Evolutionary conservation across 2,329 filamentous ascomycete genomes (phyloP).

Genomic region (Exophiala calicioides): DNA sequence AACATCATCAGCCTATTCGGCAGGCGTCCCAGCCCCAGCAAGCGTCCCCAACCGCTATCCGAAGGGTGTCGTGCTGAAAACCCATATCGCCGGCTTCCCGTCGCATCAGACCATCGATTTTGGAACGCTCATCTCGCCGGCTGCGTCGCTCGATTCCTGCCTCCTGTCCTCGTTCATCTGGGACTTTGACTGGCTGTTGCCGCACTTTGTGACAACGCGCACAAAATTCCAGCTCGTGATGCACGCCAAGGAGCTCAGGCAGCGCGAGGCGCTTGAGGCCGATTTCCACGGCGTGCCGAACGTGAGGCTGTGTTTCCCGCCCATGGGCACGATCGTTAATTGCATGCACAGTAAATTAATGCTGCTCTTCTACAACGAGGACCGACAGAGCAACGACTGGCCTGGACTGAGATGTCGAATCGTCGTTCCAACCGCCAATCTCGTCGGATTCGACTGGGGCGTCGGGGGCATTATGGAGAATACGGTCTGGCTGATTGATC

Average conservation of each 20-base stretch:
- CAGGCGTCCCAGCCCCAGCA: too few species aligned
- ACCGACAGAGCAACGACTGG: conserved; percentile 1
- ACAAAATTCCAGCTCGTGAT: conserved; percentile 68
- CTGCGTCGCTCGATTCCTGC: conserved; percentile 73
- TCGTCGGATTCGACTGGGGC: conserved; percentile 86
- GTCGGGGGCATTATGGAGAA: conserved; percentile 83
- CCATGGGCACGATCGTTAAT: conserved; percentile 68
- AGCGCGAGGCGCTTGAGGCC: conserved; percentile 40
- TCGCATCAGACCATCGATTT: conserved; percentile 43
- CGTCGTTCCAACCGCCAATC: conserved; percentile 83
- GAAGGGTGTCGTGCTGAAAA: conserved; percentile 73
- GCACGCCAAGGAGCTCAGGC: conserved; percentile 56
- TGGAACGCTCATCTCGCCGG: conserved; percentile 79
- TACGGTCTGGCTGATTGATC: conserved; percentile 88
- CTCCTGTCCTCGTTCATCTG: conserved; percentile 86
- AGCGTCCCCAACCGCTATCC: conserved; percentile 47
- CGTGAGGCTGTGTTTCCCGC: conserved; percentile 75
- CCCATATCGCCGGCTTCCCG: conserved; percentile 67
- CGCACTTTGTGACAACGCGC: conserved; percentile 63
- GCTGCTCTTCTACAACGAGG: conserved; percentile 70
- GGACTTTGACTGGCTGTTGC: conserved; percentile 77
- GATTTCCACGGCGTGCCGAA: conserved; percentile 49
- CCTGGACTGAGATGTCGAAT: conserved; percentile 55
- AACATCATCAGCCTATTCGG: too few species aligned
- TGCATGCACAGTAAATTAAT: conserved; percentile 95